Conservation (phyloP, 352 stramenopile genomes). For the Phytophthora tentaculata region DNA sequence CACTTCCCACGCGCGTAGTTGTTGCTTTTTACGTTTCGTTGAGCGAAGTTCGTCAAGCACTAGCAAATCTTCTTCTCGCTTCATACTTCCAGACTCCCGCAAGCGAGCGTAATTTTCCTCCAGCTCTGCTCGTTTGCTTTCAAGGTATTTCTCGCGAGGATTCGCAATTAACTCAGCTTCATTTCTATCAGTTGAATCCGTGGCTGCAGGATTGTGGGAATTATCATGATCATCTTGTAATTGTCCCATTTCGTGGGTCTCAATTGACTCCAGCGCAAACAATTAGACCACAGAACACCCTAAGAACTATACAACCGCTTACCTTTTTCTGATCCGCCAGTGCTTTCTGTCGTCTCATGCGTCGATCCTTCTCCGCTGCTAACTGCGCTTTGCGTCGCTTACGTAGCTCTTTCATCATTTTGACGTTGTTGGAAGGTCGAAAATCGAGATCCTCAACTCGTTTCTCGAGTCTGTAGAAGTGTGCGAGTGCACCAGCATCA, state of each 20-base stretch:
- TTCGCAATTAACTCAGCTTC: background rate
- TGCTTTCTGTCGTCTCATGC: constrained; percentile 55
- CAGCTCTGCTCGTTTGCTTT: constrained; percentile 47
- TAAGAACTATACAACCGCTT: background rate
- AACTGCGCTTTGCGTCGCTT: constrained; percentile 70
- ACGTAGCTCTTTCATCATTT: constrained; percentile 87
- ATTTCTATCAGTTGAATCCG: background rate
- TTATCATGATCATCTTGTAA: constrained; percentile 2
- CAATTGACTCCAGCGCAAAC: background rate
- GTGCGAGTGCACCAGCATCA: constrained; percentile 47
- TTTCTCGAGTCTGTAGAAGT: constrained; percentile 53
- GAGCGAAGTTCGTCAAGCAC: constrained; percentile 41
- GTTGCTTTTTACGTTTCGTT: constrained; percentile 31
- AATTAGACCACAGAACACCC: background rate
- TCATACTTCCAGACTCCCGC: constrained; percentile 37
- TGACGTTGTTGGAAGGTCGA: constrained; percentile 74
- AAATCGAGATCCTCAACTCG: constrained; percentile 65
- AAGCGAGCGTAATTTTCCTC: constrained; percentile 58
- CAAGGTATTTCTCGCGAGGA: constrained; percentile 49
- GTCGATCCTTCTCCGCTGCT: constrained; percentile 69
- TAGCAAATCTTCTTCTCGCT: constrained; percentile 45
- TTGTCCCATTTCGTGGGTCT: background rate
- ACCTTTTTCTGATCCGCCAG: constrained; percentile 50
- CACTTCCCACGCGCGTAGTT: constrained; percentile 22
- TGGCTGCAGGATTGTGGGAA: constrained; percentile 1